Evolutionary conservation across 805 yeast genomes (phyloP), one percentile per base, ranked within the genome.

Genomic region (Barnettozyma botsteinii): DNA sequence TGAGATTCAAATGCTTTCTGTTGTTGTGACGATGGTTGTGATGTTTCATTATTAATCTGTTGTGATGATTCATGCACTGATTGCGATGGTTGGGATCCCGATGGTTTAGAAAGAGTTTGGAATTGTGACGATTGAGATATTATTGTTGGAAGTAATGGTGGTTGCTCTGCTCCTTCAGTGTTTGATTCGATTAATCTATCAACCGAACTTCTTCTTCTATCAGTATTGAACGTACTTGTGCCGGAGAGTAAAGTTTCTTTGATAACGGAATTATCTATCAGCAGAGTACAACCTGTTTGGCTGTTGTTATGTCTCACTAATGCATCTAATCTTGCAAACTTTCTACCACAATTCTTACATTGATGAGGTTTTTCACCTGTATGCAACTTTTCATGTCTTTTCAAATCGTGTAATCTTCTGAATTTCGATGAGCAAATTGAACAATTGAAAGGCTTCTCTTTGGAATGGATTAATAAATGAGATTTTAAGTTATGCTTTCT

Each of bases 261-360:
- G 15, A 37, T 35, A 20, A 27, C 24, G 1, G 43, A 29, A 20
- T 45, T 51, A 27, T 55, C 57, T 5, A 44, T 40, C 33, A 49
- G 24, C 12, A 49, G 31, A 6, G 52, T 39, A 33, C 59, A 55
- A 2, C 57, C 56, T n/a, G 51, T 42, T 27, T 67, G 64, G 33
- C 65, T 63, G 42, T 81, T 77, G 33, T 66, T 64, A 54, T 85
- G 95, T 45, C 95, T 66, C 4, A 78, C 71, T 21, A 85, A 65
- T 0, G 94, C 88, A 59, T 85, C 95, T 1, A 79, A 77, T 25
- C 95, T 64, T 1, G 91, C 85, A 61, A 85, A 85, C 31, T 68
- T 62, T 33, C 82, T 68, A 13, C 73, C 72, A 61, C 94, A 85
- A 34, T 65, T 64, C 15, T 61, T 62, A 56, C 94, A 85, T 31